Conservation (phyloP, 495 filamentous ascomycete genomes). For the Penicillium egyptiacum region DNA sequence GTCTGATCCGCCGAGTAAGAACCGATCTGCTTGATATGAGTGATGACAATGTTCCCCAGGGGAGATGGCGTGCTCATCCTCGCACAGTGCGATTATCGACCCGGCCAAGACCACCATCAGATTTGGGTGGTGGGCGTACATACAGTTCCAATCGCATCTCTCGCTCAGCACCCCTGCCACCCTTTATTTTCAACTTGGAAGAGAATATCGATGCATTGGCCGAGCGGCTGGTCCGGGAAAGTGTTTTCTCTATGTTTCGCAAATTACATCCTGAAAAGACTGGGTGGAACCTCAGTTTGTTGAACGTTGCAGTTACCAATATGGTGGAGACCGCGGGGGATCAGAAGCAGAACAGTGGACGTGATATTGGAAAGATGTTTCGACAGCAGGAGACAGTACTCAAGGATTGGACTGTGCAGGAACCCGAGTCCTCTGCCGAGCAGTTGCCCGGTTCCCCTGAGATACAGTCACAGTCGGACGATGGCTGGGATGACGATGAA, state of each 20-base stretch:
- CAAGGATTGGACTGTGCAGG: slow-evolving; percentile 54
- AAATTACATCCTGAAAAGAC: slow-evolving; percentile 66
- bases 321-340: slow-evolving; percentile 65
- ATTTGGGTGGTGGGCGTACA: slow-evolving; percentile 49
- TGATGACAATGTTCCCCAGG: slow-evolving; percentile 31
- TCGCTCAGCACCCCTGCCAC: slow-evolving; percentile 64
- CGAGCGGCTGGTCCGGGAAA: slow-evolving; percentile 67
- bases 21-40: slow-evolving; percentile 64
- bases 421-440: background rate
- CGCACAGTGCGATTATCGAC: slow-evolving; percentile 77
- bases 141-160: slow-evolving; percentile 64
- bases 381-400: slow-evolving; percentile 62
- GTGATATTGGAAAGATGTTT: slow-evolving; percentile 71
- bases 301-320: slow-evolving; percentile 87
- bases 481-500: slow-evolving; percentile 39
- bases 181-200: slow-evolving; percentile 64
- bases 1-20: slow-evolving; percentile 76
- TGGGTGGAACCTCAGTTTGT: slow-evolving; percentile 74
- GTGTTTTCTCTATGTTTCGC: slow-evolving; percentile 66
- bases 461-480: slow-evolving; percentile 21
- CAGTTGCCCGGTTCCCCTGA: background rate
- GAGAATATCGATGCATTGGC: slow-evolving; percentile 57
- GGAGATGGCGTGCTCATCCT: slow-evolving; percentile 66
- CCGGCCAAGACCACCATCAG: slow-evolving; percentile 58
- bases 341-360: slow-evolving; percentile 48